Percentiles rank a stretch among this genome's conserved stretches.
Evolutionary conservation across 225 moss, liverwort and hornwort species (phyloP).

Genomic region (Pleurozium schreberi): DNA sequence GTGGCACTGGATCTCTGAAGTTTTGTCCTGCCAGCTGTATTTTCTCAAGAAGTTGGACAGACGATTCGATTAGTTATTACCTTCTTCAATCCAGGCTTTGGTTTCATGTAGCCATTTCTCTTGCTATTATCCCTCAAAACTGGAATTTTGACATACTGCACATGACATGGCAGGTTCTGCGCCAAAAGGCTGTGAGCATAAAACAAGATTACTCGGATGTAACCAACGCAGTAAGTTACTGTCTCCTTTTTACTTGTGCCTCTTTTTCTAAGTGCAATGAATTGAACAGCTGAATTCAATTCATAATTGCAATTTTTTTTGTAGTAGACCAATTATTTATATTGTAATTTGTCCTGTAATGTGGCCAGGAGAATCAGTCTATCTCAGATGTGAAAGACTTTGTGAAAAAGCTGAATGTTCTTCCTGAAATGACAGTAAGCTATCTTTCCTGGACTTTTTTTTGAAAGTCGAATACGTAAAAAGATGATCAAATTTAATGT

Average conservation of each 20-base stretch:
- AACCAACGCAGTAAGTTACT: constrained; percentile 47
- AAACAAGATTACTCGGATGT: constrained; percentile 94
- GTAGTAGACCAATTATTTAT: not conserved
- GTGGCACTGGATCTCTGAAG: not conserved
- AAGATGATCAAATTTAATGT: not conserved
- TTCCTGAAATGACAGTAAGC: constrained; percentile 88
- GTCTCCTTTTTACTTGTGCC: not conserved
- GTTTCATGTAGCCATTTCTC: not conserved
- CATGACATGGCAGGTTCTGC: constrained; percentile 52
- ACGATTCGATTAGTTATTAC: not conserved
- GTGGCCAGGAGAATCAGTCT: constrained; percentile 75
- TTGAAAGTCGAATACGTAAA: not conserved
- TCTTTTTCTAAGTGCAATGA: not conserved
- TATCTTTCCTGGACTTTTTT: not conserved
- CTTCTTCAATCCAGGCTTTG: not conserved
- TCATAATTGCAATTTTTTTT: not conserved
- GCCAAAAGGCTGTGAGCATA: constrained; percentile 83
- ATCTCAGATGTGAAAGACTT: constrained; percentile 98
- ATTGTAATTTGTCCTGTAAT: not conserved
- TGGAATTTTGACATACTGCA: not conserved
- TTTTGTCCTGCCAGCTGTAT: not conserved
- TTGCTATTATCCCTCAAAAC: not conserved
- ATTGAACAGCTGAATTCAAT: not conserved
- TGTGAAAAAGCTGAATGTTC: constrained; percentile 92
- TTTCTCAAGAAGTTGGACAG: not conserved